Base-by-base conservation (phyloP, 139 green algal species). In the Dunaliella sp. region DNA sequence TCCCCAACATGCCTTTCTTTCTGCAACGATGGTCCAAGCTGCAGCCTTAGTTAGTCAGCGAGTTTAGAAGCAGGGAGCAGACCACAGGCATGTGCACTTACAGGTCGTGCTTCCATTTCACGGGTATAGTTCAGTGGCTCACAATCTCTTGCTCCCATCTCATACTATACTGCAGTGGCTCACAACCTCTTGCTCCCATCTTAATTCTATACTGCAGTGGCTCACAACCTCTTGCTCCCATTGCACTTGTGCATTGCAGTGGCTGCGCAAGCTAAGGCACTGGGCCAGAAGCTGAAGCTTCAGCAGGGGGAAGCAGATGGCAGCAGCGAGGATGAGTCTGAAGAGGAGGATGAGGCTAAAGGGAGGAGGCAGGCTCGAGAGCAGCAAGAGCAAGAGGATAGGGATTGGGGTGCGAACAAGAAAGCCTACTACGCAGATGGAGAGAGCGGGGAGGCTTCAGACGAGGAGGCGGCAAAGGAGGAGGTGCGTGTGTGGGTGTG, bases 371-470 rank as follows among this genome's bases (percentile, higher is more conserved):
- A 81, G 88, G 59, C 26, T 81, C 36, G 82, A 86, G 87, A 87
- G 82, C 83, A 59, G 81, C 75, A 78, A 86, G 77, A 65, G 37
- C 7, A 90, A 88, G 85, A 88, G 21, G 85, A 77, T 7, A 57
- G 81, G 72, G 80, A 34, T 0, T 96, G 95, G 93, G 94, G 95
- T 31, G 88, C 90, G n/a, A 94, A 88, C 82, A 97, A 97, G 86
- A 59, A 86, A 2, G 88, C 88, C 12, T 97, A 97, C 90, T 98
- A 98, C 72, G 91, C 90, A 59, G 94, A 88, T 12, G 91, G 93
- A 81, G 84, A 81, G 74, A 81, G 12, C 83, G 87, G 21, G 57
- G 88, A 65, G 48, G 7, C 48, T 65, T 65, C 48, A 16, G 48
- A 65, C 16, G 48, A 65, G 48, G 48, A 65, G 48, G 48, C 48